A percentile compares a stretch with the other conserved stretches of the same genome.
These are phyloP conservation scores for Setaria viridis DNA, from an alignment of 202 grass and related monocot species.

Conservation along the genomic window DNA sequence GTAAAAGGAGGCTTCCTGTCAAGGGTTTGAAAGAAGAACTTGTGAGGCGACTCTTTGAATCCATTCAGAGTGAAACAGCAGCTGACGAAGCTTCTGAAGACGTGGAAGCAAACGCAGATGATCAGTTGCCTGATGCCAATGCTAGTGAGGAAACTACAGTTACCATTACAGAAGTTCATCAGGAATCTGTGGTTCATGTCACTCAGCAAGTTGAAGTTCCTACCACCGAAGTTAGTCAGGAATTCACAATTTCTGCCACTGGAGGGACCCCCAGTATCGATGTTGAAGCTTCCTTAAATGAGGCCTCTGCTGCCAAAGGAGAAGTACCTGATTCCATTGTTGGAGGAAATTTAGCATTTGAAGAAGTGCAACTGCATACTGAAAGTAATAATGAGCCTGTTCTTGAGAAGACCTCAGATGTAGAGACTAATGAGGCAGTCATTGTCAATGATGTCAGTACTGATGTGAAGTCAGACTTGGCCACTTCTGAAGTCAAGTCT, in stretches of 20 bases:
- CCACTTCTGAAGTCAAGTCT: conserved; percentile 41
- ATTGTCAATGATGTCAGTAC: conserved; percentile 42
- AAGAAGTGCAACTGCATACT: conserved; percentile 36
- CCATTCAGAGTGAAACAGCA: conserved; percentile 64
- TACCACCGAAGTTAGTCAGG: conserved; percentile 25
- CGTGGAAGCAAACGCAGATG: conserved; percentile 13
- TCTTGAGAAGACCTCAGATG: conserved; percentile 38
- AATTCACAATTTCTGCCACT: conserved; percentile 11
- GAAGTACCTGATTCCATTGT: conserved; percentile 38
- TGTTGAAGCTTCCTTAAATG: conserved; percentile 44
- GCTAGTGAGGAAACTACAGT: conserved; percentile 39
- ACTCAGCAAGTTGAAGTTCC: conserved; percentile 42
- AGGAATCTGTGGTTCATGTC: conserved; percentile 49
- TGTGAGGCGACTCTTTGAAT: conserved; percentile 81
- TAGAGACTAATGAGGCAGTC: conserved; percentile 40
- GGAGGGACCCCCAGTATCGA: conserved; percentile 12
- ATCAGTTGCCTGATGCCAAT: conserved; percentile 38
- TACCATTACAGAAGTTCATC: conserved; percentile 40
- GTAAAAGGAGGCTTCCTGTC: conserved; percentile 79
- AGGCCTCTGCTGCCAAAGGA: conserved; percentile 47
- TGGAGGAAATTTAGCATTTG: conserved; percentile 28
- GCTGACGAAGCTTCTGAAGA: conserved; percentile 41
- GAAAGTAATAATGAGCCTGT: conserved; percentile 24
- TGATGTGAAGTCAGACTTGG: conserved; percentile 47
- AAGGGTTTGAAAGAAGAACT: conserved; percentile 97